Percentiles rank a stretch among this genome's conserved stretches.
These are phyloP conservation scores for Neurospora terricola DNA, from an alignment of 495 filamentous ascomycete species.

Conservation along the genomic window DNA sequence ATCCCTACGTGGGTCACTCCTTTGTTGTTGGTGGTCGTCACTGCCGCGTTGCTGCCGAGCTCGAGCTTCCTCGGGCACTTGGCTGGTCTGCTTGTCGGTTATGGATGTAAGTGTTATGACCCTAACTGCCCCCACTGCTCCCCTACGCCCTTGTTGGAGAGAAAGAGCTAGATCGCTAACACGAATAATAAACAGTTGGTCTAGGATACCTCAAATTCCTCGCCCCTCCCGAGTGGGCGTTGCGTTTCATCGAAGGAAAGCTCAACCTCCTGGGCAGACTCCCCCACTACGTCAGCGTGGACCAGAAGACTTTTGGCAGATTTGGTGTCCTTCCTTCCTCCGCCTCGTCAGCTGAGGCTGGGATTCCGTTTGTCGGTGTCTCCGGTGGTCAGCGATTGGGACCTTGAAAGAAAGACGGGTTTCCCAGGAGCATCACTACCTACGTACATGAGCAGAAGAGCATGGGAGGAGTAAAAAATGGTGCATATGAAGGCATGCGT, in stretches of 20 bases:
- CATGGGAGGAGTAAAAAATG: not conserved
- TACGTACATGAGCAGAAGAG: not conserved
- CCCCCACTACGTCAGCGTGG: constrained; percentile 82
- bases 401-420: not conserved
- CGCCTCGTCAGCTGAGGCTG: constrained; percentile 26
- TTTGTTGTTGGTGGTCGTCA: constrained; percentile 57
- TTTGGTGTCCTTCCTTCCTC: constrained; percentile 75
- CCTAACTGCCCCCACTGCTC: too few relatives aligned
- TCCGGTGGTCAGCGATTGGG: not conserved
- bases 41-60: constrained; percentile 64
- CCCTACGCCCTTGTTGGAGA: not conserved
- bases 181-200: constrained; percentile 47
- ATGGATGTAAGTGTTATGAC: constrained; percentile 60
- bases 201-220: constrained; percentile 78
- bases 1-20: constrained; percentile 91
- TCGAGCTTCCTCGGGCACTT: constrained; percentile 82
- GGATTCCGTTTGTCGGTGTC: not conserved
- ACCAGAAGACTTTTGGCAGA: constrained; percentile 93
- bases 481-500: not conserved
- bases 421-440: not conserved
- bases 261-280: constrained; percentile 71
- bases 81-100: constrained; percentile 70
- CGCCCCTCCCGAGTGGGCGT: constrained; percentile 67
- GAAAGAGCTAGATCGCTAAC: not conserved
- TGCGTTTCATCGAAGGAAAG: constrained; percentile 77